Evolutionary conservation across 78 protist species (phyloP).

Genomic region (Dictyostelium brefeldianum): DNA sequence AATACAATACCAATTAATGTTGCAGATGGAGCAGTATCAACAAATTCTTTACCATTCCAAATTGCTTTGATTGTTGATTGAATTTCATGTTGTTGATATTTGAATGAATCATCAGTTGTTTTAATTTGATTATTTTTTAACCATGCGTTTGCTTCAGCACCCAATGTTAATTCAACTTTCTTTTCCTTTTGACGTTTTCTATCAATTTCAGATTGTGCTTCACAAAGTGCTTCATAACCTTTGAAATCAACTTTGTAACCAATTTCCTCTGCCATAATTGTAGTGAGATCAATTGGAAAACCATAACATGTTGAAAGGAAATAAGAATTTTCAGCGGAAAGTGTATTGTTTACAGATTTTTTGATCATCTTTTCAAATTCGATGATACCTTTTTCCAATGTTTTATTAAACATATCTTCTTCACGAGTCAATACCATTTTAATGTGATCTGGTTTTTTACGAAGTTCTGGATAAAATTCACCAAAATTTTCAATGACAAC

Average conservation of each 20-base stretch:
- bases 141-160: conserved; percentile 56
- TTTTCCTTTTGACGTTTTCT: conserved; percentile 76
- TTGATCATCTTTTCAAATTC: conserved; percentile 85
- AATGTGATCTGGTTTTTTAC: conserved; percentile 24
- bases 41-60: conserved; percentile 80
- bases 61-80: conserved; percentile 89
- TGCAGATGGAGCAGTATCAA: conserved; percentile 29
- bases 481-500: conserved; percentile 89
- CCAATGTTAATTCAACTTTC: conserved; percentile 34
- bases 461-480: conserved; percentile 92
- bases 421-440: conserved; percentile 88
- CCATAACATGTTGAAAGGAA: conserved; percentile 96
- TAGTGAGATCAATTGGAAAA: conserved; percentile 97
- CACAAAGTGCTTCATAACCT: conserved; percentile 80
- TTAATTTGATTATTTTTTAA: conserved; percentile 54
- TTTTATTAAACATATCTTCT: conserved; percentile 89
- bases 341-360: conserved; percentile 6
- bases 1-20: conserved; percentile 85
- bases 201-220: conserved; percentile 55
- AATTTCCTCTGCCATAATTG: conserved; percentile 96
- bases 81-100: conserved; percentile 77
- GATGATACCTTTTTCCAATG: conserved; percentile 81
- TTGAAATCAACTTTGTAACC: conserved; percentile 88
- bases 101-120: conserved; percentile 92
- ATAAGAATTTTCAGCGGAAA: conserved; percentile 85